Conservation (phyloP, 192 early-diverging fungal genomes). For the Coemansia sp. region DNA sequence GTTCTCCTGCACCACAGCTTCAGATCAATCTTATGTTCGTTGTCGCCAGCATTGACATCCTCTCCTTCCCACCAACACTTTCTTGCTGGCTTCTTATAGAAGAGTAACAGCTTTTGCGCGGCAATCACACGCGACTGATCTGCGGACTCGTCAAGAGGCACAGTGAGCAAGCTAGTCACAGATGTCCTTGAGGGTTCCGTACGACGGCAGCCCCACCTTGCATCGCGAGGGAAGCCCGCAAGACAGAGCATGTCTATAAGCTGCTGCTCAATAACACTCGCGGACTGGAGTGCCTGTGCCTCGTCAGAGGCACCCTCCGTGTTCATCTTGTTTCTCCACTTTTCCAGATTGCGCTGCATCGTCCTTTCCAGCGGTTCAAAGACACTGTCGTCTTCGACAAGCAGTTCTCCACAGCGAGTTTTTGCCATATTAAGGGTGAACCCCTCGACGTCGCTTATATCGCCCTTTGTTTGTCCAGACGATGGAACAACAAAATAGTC, state of each 20-base stretch:
- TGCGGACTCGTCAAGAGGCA: slow-evolving; percentile 70
- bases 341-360: slow-evolving; percentile 62
- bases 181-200: slow-evolving; percentile 70
- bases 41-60: slow-evolving; percentile 63
- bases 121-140: slow-evolving; percentile 70
- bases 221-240: slow-evolving; percentile 71
- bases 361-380: slow-evolving; percentile 77
- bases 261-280: slow-evolving; percentile 68
- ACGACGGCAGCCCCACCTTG: slow-evolving; percentile 74
- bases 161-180: slow-evolving; percentile 69
- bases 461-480: slow-evolving; percentile 40
- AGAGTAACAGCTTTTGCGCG: slow-evolving; percentile 73
- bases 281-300: slow-evolving; percentile 44
- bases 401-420: slow-evolving; percentile 62
- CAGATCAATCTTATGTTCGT: slow-evolving; percentile 59
- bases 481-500: slow-evolving; percentile 71
- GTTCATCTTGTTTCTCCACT: slow-evolving; percentile 44
- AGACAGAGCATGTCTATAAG: slow-evolving; percentile 82
- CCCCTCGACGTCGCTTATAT: slow-evolving; percentile 47
- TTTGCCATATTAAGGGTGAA: slow-evolving; percentile 61
- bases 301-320: slow-evolving; percentile 48
- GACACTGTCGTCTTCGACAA: slow-evolving; percentile 69
- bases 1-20: slow-evolving; percentile 77
- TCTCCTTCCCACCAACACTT: slow-evolving; percentile 87
- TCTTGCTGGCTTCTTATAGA: slow-evolving; percentile 83